Percentiles rank a stretch among this genome's conserved stretches.
Evolutionary conservation across 208 protist species (phyloP).

Genomic region (Phytomonas sp.): DNA sequence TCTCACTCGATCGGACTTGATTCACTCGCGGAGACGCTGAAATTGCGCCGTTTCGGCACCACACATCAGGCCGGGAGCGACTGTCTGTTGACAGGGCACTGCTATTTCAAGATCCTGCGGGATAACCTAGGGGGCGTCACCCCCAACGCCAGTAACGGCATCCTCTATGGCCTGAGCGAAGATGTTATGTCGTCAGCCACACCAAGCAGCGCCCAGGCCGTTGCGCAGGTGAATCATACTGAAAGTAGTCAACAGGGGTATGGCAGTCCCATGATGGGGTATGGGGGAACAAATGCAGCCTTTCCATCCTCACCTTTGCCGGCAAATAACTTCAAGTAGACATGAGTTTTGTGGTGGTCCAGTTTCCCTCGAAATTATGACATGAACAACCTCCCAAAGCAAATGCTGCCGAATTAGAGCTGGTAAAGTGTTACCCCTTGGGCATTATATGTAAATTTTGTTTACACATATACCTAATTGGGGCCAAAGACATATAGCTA

Average conservation of each 20-base stretch:
- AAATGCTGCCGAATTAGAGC: not conserved
- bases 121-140: constrained; percentile 83
- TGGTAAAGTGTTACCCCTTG: not conserved
- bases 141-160: constrained; percentile 75
- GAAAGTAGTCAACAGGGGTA: constrained; percentile 13
- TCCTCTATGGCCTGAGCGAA: constrained; percentile 94
- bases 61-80: constrained; percentile 96
- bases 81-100: constrained; percentile 95
- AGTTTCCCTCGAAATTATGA: not conserved
- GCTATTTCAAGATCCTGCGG: constrained; percentile 96
- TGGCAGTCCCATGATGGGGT: constrained; percentile 24
- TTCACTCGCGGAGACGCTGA: constrained; percentile 93
- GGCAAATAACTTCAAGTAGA: not conserved
- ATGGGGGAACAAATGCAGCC: constrained; percentile 11
- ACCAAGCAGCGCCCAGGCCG: constrained; percentile 51
- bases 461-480: not conserved
- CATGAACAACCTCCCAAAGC: not conserved
- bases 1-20: constrained; percentile 94
- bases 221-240: constrained; percentile 21
- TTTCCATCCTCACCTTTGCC: constrained; percentile 33
- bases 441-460: not conserved
- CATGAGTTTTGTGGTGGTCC: not conserved
- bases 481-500: not conserved
- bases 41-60: constrained; percentile 88
- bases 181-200: constrained; percentile 73